Conservation (phyloP, 1,284 basidiomycete species). For the Agroathelia rolfsii region DNA sequence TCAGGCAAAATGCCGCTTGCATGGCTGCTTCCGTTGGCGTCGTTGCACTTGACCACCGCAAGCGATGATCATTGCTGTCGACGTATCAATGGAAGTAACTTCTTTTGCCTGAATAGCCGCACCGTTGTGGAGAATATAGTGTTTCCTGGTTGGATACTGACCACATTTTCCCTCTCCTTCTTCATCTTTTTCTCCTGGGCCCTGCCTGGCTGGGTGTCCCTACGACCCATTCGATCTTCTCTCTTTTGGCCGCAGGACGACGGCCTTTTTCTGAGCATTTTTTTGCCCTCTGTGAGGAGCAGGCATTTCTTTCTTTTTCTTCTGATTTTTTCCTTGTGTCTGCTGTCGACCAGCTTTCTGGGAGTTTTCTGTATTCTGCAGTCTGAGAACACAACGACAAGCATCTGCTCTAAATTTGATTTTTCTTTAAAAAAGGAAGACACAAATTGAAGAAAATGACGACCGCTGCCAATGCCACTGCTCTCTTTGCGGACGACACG, state of each 20-base stretch:
- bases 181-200: slow-evolving; percentile 32
- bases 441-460: slow-evolving; percentile 18
- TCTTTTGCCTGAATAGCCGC: too few relatives aligned
- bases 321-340: slow-evolving; percentile 10
- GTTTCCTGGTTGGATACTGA: too few relatives aligned
- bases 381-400: not conserved
- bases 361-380: not conserved
- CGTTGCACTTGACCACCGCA: too few relatives aligned
- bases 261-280: slow-evolving; percentile 19
- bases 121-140: too few relatives aligned
- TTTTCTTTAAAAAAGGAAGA: not conserved
- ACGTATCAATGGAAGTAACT: too few relatives aligned
- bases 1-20: too few relatives aligned
- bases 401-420: slow-evolving; percentile 3
- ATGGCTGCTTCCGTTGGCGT: too few relatives aligned
- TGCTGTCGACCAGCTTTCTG: slow-evolving; percentile 1
- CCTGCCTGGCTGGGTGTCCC: slow-evolving; percentile 30
- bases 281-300: slow-evolving; percentile 24
- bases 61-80: too few relatives aligned
- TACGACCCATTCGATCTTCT: slow-evolving; percentile 22
- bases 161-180: slow-evolving; percentile 16
- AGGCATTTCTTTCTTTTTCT: slow-evolving; percentile 15
- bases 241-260: slow-evolving; percentile 26
- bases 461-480: slow-evolving; percentile 36
- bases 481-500: slow-evolving; percentile 1